These are phyloP conservation scores for Arthrobotrys conoides DNA, from an alignment of 2,329 filamentous ascomycete species.

Conservation along the genomic window DNA sequence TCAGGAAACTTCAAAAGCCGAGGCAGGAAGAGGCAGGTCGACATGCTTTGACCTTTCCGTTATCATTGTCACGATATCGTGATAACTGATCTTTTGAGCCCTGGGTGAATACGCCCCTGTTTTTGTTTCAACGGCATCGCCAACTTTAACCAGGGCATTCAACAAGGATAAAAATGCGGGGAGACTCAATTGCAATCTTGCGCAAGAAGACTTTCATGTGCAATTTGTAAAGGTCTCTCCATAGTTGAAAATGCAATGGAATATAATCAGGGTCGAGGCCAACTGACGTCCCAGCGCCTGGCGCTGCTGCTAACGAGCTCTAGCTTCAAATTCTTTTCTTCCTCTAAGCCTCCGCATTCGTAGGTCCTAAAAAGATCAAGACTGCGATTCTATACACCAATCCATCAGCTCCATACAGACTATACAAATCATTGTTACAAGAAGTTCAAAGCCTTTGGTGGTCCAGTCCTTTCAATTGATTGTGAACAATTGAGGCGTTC, in stretches of 20 bases:
- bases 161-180: slow-evolving; percentile 42
- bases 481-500: slow-evolving; percentile 38
- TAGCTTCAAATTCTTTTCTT: slow-evolving; percentile 4
- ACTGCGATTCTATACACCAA: not conserved
- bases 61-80: slow-evolving; percentile 24
- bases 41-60: slow-evolving; percentile 4
- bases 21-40: slow-evolving; percentile 51
- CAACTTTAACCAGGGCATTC: slow-evolving; percentile 3
- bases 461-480: slow-evolving; percentile 4
- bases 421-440: not conserved
- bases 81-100: slow-evolving; percentile 35
- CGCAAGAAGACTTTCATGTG: slow-evolving; percentile 42
- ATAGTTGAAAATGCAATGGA: slow-evolving; percentile 8
- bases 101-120: slow-evolving; percentile 38
- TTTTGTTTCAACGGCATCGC: slow-evolving; percentile 36
- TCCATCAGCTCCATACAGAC: not conserved
- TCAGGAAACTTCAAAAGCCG: slow-evolving; percentile 30
- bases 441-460: not conserved
- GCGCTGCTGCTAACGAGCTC: slow-evolving; percentile 35
- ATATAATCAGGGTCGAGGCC: slow-evolving; percentile 37
- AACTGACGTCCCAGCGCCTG: slow-evolving; percentile 14
- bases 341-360: not conserved
- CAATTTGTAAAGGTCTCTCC: slow-evolving; percentile 2
- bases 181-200: slow-evolving; percentile 4
- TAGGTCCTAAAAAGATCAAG: not conserved